Evolutionary conservation across 345 rosid species (phyloP), one percentile per base, ranked within the genome.

Genomic region (Firmiana major): DNA sequence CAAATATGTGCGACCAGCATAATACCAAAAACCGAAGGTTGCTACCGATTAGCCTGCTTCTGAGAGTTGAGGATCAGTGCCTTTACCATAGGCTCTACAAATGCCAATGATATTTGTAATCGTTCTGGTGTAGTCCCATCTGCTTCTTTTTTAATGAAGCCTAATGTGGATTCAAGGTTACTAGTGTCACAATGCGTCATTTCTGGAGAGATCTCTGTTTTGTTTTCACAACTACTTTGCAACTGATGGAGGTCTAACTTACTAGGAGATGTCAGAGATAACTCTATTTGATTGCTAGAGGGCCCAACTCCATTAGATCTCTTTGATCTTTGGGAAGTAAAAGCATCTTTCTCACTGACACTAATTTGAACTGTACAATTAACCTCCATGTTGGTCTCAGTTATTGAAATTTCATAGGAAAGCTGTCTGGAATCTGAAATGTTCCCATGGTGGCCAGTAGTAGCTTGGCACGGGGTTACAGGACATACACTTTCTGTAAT

Each of bases 351-450:
- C 36, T 68, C 75, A 6, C 7, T 11, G n/a, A 49, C 64, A 55
- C 51, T 54, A 2, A 22, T 26, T 55, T n/a, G 51, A 73, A 55
- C 64, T 73, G 17, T 38, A 73, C 66, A 78, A 49, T 28, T 66
- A 68, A 53, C 45, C 69, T 68, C 81, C 74, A 68, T 65, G 71
- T 28, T 45, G 53, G 63, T 65, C 78, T 42, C 66, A 38, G 74
- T 28, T 15, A 6, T 48, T 69, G 73, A 46, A 5, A 4, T 48
- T 69, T 45, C 55, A 22, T 21, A 17, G 15, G 53, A 48, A 69
- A 46, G 42, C 58, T 70, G 59, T 49, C 36, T 7, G 15, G 43
- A 49, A 49, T 26, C 74, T 48, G 57, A 46, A 48, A 48, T 17
- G 24, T 70, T 70, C 74, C 16, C 43, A 16, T n/a, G n/a, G n/a